Evolutionary conservation across 148 eudicot genomes (phyloP).

Genomic region (Rheum nobile): DNA sequence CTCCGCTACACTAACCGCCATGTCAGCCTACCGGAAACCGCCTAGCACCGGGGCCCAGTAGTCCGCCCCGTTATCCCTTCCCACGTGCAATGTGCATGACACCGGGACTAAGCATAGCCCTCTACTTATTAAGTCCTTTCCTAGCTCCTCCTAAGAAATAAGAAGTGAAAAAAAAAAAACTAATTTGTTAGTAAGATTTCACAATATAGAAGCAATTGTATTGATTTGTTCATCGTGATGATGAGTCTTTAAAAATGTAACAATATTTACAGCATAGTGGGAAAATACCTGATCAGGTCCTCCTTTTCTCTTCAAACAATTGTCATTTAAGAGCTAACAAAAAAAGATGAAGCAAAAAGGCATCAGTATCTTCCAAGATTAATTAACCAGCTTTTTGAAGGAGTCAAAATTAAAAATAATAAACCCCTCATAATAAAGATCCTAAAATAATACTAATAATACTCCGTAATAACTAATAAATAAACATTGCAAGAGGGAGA

Average conservation of each 20-base stretch:
- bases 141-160: conserved; percentile 23
- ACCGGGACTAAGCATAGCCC: conserved; percentile 83
- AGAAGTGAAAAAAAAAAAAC: background rate
- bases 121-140: conserved; percentile 67
- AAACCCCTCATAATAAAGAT: background rate
- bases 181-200: background rate
- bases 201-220: too few relatives aligned
- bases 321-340: conserved; percentile 58
- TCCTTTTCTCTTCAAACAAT: conserved; percentile 61
- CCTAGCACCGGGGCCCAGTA: conserved; percentile 53
- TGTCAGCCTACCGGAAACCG: conserved; percentile 38
- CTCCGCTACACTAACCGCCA: background rate
- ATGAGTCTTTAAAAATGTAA: too few relatives aligned
- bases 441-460: too few relatives aligned
- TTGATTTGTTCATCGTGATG: background rate
- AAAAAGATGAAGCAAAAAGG: conserved; percentile 5
- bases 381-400: conserved; percentile 14
- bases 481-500: background rate
- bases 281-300: conserved; percentile 40
- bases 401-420: conserved; percentile 11
- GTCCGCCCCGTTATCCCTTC: conserved; percentile 79
- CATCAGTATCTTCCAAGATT: conserved; percentile 15
- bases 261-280: background rate
- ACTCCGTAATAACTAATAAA: background rate
- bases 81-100: conserved; percentile 76